Conservation (phyloP, 1,139 yeast species). For the Geotrichum cucujoidarum region DNA sequence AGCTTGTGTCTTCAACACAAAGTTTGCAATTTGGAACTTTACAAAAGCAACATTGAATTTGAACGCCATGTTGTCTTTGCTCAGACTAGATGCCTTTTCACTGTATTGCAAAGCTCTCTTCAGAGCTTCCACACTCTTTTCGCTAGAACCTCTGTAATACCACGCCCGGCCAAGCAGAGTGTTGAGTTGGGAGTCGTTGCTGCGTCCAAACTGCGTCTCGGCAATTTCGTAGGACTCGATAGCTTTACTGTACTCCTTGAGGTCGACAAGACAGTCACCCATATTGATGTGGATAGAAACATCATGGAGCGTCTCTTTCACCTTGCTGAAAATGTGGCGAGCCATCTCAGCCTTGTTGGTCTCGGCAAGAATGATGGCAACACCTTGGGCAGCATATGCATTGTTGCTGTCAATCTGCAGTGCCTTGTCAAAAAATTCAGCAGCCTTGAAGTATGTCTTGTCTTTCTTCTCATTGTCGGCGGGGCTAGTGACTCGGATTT, state of each 20-base stretch:
- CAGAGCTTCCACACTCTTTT: conserved; percentile 57
- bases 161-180: conserved; percentile 84
- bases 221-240: conserved; percentile 87
- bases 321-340: conserved; percentile 78
- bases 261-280: conserved; percentile 82
- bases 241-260: conserved; percentile 78
- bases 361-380: conserved; percentile 90
- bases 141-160: conserved; percentile 74
- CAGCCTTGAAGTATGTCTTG: conserved; percentile 79
- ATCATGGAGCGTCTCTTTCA: conserved; percentile 84
- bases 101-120: conserved; percentile 61
- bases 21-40: conserved; percentile 83
- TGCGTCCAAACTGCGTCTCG: conserved; percentile 57
- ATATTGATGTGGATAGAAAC: conserved; percentile 77
- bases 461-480: conserved; percentile 62
- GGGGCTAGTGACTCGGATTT: conserved; percentile 50
- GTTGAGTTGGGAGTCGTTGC: conserved; percentile 58
- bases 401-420: conserved; percentile 76
- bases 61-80: conserved; percentile 44
- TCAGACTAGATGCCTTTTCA: conserved; percentile 49
- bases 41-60: conserved; percentile 79
- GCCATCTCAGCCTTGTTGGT: conserved; percentile 74
- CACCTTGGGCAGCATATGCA: conserved; percentile 96
- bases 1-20: conserved; percentile 58
- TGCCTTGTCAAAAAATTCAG: conserved; percentile 85